Base-by-base conservation (phyloP, 768 basidiomycete genomes). In the Hirschioporus abietinus region DNA sequence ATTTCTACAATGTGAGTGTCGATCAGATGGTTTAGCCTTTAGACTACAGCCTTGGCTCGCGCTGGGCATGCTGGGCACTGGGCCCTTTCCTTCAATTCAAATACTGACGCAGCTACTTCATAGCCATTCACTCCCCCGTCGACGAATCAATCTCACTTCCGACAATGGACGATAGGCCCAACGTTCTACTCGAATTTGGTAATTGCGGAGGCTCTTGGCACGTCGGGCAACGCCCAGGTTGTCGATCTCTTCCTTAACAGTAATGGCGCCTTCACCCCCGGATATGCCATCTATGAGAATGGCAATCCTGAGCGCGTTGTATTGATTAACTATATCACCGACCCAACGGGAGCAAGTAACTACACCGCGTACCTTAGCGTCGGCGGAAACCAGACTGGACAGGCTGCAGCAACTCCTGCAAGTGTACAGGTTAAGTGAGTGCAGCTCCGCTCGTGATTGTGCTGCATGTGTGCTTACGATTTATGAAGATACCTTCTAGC, bases 151-250 rank as follows among this genome's bases (percentile, higher is more conserved):
- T 82, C 86, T 0, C 69, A 78, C 0, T 85, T 80, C 75, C 83
- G 83, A 67, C 78, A 89, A 75, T 93, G 91, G 91, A 89, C 89
- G 1, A 81, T 90, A 52, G 90, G 90, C 2, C 83, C 89, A 0
- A 76, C 89, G 60, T 92, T 90, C 78, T 94, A 93, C 75, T 82
- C 92, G 0, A 82, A 88, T 0, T 76, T 95, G 26, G 81, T 88
- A 68, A 79, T 90, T 57, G 84, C 91, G 0, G 92, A 94, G 74
- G 81, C 83, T 3, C 80, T 93, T 35, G 91, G 90, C n/a, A 78
- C 81, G 60, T 83, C 84, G 57, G 87, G 88, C 74, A 78, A 74
- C 1, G 85, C 89, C 1, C 89, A 85, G 67, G 81, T 94, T 34
- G 76, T 90, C 35, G 92, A 94, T 75, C 79, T 91, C 35, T 74